These are phyloP conservation scores for Aspergillus homomorphus DNA, from an alignment of 495 filamentous ascomycete genomes.

Conservation along the genomic window DNA sequence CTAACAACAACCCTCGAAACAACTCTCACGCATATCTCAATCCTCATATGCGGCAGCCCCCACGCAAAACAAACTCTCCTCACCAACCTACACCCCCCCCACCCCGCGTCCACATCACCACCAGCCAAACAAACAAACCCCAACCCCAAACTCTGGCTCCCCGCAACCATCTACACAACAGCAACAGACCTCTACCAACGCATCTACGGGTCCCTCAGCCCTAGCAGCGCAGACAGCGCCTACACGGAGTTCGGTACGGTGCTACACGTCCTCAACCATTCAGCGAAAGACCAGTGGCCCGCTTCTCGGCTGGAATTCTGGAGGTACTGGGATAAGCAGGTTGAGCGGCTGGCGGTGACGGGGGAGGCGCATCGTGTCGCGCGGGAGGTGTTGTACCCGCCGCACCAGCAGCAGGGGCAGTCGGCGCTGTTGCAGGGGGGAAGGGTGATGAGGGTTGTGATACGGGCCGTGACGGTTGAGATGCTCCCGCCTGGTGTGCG, in stretches of 20 bases:
- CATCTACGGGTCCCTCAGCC: constrained; percentile 37
- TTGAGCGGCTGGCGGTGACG: constrained; percentile 31
- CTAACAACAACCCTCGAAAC: constrained; percentile 35
- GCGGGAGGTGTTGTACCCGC: constrained; percentile 23
- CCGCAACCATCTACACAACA: constrained; percentile 41
- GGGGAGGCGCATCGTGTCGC: constrained; percentile 34
- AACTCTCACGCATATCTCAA: constrained; percentile 38
- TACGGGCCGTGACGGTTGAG: constrained; percentile 36
- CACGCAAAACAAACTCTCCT: constrained; percentile 35
- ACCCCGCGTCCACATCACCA: constrained; percentile 25
- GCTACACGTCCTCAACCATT: constrained; percentile 23
- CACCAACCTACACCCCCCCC: constrained; percentile 25
- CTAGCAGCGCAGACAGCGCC: constrained; percentile 34
- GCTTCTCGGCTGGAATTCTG: constrained; percentile 35
- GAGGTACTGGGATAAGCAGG: constrained; percentile 41
- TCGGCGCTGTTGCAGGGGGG: constrained; percentile 25
- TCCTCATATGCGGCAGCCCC: constrained; percentile 37
- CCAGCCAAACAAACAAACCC: constrained; percentile 19
- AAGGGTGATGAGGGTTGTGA: constrained; percentile 31
- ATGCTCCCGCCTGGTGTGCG: constrained; percentile 40
- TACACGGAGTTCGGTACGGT: constrained; percentile 38
- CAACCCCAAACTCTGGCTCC: constrained; percentile 33
- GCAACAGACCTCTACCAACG: constrained; percentile 45
- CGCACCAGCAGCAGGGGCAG: too few relatives aligned
- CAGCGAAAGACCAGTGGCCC: constrained; percentile 34